phyloP scores from a whole-genome alignment of 441 rosid species.

The Lepidium campestre region DNA sequence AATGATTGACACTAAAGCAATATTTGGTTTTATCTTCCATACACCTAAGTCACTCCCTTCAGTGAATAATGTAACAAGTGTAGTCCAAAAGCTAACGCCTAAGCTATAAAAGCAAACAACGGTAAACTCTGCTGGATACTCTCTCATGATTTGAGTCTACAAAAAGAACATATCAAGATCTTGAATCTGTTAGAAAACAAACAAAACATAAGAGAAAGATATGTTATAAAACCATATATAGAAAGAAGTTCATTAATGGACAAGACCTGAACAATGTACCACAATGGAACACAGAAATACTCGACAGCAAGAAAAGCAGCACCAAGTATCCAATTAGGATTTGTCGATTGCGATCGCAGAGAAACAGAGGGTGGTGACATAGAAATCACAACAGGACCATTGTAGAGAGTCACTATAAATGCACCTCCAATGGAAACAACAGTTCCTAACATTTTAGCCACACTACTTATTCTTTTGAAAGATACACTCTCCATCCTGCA shows the following conservation, averaged over 20 bases:
- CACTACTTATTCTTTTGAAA: constrained; percentile 46
- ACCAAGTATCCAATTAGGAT: constrained; percentile 51
- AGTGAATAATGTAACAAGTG: constrained; percentile 34
- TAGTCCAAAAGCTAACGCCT: constrained; percentile 48
- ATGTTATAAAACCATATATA: neutral
- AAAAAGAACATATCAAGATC: neutral
- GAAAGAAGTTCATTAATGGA: neutral
- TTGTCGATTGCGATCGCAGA: constrained; percentile 18
- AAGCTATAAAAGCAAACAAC: constrained; percentile 59
- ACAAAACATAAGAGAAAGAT: neutral
- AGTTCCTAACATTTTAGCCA: constrained; percentile 55
- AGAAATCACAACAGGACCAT: constrained; percentile 37
- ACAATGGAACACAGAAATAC: constrained; percentile 52
- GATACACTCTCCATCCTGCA: constrained; percentile 60
- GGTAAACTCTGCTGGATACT: constrained; percentile 58
- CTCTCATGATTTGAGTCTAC: constrained; percentile 64
- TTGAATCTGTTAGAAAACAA: neutral
- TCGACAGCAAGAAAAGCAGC: constrained; percentile 54
- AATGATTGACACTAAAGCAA: constrained; percentile 44
- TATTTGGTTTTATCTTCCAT: constrained; percentile 44
- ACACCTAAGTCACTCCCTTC: constrained; percentile 36
- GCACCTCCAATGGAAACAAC: constrained; percentile 54
- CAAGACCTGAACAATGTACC: constrained; percentile 76
- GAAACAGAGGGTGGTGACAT: constrained; percentile 25
- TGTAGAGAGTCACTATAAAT: constrained; percentile 44